Conservation (phyloP, 495 filamentous ascomycete species). For the Aspergillus haitiensis region DNA sequence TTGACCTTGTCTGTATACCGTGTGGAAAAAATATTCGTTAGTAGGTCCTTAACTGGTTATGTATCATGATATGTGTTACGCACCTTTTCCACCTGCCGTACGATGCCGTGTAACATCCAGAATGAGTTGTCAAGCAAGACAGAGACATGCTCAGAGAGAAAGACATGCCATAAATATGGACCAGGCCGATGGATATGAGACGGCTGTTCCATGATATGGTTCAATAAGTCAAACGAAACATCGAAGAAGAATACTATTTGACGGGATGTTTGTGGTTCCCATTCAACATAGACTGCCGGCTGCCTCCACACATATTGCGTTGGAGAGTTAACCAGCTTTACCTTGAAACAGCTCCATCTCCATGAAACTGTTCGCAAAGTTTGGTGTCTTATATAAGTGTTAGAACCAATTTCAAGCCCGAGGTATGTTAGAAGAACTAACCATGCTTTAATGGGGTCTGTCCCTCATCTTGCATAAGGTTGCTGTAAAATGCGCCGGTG, state of each 20-base stretch:
- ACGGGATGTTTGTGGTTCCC: neutral
- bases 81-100: neutral
- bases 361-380: constrained; percentile 2
- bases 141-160: neutral
- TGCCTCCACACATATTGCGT: neutral
- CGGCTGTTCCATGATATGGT: neutral
- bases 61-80: neutral
- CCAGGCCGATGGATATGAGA: neutral
- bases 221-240: neutral
- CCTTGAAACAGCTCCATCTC: constrained; percentile 5
- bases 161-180: constrained; percentile 5
- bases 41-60: neutral
- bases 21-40: neutral
- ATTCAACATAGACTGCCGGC: constrained; percentile 1
- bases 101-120: neutral
- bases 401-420: neutral
- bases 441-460: neutral
- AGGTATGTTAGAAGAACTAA: neutral
- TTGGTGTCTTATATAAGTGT: neutral
- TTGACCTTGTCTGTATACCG: neutral
- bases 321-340: neutral
- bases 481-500: neutral
- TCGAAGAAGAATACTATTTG: constrained; percentile 5
- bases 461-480: neutral
- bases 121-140: neutral